Evolutionary conservation across 345 rosid species (phyloP), one percentile per base, ranked within the genome.

Genomic region (Populus davidiana): DNA sequence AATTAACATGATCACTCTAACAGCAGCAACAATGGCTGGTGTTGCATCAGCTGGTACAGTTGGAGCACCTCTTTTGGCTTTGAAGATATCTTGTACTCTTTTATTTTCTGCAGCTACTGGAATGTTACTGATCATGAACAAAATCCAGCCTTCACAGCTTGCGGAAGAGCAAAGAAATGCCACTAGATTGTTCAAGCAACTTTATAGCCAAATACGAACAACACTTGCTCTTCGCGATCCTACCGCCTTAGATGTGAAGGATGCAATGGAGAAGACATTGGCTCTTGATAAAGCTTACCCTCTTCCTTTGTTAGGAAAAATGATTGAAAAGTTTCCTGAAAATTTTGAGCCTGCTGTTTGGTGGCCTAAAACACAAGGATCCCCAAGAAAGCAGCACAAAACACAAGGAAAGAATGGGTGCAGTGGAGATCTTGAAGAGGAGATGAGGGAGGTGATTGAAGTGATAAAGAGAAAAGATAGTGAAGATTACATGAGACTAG

Each of bases 1-100:
- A 50, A 85, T 89, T 74, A 92, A 90, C 83, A 87, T 86, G 89
- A 90, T 90, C 67, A 88, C 91, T 61, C 89, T 92, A 36, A 76
- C 92, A 0, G 94, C 91, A 11, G 80, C 88, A 18, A 77, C 89
- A 27, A 89, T 89, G 88, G 85, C 86, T 1, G 96, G 91, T 11
- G 52, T 90, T 43, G 87, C 93, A 0, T 81, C 87, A 0, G 70
- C 78, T 14, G 75, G 79, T 18, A 69, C 35, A 1, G 82, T 61
- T 0, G 85, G 61, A 8, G 89, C 76, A 70, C 77, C 89, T 3
- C 62, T 86, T 47, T 61, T 80, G 39, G 85, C 88, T 0, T 75
- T 88, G 78, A 87, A 87, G 77, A 21, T 89, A 6, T 86, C 91
- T 14, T 81, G 86, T 7, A 61, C 80, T 27, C 61, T 83, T 21